A percentile compares a stretch with the other conserved stretches of the same genome.
These are phyloP conservation scores for Halocafeteria seosinensis DNA, from an alignment of 108 stramenopile species.

Conservation along the genomic window DNA sequence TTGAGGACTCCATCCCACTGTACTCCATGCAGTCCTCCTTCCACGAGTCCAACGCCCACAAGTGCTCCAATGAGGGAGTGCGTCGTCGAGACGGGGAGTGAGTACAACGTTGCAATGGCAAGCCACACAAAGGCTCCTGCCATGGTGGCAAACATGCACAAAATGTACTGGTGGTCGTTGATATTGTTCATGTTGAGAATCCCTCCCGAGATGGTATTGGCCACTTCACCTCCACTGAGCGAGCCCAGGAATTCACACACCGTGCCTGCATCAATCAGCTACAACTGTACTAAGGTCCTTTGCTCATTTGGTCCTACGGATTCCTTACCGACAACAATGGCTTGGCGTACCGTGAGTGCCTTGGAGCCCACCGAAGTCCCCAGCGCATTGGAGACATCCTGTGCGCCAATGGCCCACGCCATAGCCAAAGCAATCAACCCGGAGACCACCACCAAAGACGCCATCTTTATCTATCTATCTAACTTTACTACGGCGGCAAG, in stretches of 20 bases:
- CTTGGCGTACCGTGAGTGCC: slow-evolving; percentile 47
- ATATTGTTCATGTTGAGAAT: slow-evolving; percentile 29
- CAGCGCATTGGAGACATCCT: slow-evolving; percentile 59
- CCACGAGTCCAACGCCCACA: slow-evolving; percentile 33
- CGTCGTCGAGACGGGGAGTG: slow-evolving; percentile 49
- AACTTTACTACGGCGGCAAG: too few relatives aligned
- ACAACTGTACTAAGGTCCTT: too few relatives aligned
- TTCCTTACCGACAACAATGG: slow-evolving; percentile 45
- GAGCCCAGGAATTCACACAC: slow-evolving; percentile 48
- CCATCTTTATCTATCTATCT: too few relatives aligned
- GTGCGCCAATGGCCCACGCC: slow-evolving; percentile 36
- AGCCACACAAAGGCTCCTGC: slow-evolving; percentile 36
- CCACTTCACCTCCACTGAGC: slow-evolving; percentile 44
- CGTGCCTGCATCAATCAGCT: too few relatives aligned
- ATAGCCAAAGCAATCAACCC: slow-evolving; percentile 14
- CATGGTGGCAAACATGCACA: slow-evolving; percentile 40
- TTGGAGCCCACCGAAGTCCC: slow-evolving; percentile 51
- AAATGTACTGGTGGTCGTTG: slow-evolving; percentile 32
- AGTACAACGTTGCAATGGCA: slow-evolving; percentile 33
- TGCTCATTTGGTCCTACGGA: too few relatives aligned
- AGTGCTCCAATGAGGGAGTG: slow-evolving; percentile 43
- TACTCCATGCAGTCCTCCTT: slow-evolving; percentile 9
- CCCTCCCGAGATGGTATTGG: slow-evolving; percentile 39
- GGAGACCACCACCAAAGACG: too few relatives aligned
- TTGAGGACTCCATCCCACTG: slow-evolving; percentile 19